phyloP scores from a whole-genome alignment of 2,329 filamentous ascomycete genomes.

The Metarhizium anisopliae region DNA sequence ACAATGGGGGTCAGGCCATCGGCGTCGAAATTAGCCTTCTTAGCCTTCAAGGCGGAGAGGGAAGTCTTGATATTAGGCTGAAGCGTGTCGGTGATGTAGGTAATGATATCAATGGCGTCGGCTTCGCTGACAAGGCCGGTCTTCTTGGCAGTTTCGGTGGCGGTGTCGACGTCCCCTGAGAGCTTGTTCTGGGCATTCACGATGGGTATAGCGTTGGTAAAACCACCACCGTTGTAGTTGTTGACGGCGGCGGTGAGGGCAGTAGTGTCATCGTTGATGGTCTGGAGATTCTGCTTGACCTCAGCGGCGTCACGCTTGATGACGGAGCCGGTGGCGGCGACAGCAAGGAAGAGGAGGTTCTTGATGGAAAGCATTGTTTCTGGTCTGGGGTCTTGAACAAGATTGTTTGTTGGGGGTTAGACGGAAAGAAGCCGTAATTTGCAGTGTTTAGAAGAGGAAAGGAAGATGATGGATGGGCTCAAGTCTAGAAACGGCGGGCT shows the following conservation, averaged over 20 bases:
- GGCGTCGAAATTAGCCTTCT: background rate
- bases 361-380: slow-evolving; percentile 5
- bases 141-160: background rate
- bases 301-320: background rate
- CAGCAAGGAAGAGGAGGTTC: slow-evolving; percentile 5
- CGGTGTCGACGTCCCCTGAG: background rate
- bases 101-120: background rate
- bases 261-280: background rate
- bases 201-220: background rate
- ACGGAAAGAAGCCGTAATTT: background rate
- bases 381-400: no score
- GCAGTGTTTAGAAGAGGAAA: background rate
- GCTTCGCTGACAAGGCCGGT: background rate
- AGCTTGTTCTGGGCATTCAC: background rate
- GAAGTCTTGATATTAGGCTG: background rate
- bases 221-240: background rate
- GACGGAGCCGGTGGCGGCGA: slow-evolving; percentile 2
- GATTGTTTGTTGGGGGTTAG: background rate
- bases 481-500: no score
- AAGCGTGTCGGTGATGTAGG: background rate
- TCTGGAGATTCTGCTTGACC: background rate
- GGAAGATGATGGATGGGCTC: no score
- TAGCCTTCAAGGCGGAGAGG: background rate
- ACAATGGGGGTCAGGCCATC: background rate
- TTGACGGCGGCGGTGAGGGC: background rate